These are phyloP conservation scores for Emydomyces testavorans DNA, from an alignment of 2,329 filamentous ascomycete species.

Conservation along the genomic window DNA sequence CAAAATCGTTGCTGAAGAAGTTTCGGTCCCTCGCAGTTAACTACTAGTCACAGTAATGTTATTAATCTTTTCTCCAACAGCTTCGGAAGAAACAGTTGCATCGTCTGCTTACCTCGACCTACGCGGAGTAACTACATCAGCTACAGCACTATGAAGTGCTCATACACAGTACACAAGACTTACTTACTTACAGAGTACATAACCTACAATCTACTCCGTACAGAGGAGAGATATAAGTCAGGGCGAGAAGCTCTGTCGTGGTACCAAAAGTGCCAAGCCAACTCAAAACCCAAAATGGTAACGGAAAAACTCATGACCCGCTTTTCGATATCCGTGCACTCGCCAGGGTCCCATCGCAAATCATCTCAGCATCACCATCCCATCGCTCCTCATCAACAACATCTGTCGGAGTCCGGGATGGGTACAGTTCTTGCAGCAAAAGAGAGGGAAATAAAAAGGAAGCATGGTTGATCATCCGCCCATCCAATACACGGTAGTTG, in stretches of 20 bases:
- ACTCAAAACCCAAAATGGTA: not conserved
- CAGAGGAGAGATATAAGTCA: too few species aligned
- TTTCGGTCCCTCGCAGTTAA: not conserved
- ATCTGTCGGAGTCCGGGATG: not conserved
- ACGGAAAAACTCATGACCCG: conserved; percentile 5
- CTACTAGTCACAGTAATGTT: not conserved
- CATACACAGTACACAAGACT: too few species aligned
- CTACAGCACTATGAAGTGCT: too few species aligned
- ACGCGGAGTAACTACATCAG: too few species aligned
- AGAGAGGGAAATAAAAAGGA: not conserved
- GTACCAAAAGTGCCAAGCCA: not conserved
- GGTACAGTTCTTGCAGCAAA: too few species aligned
- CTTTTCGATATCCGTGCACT: conserved; percentile 1
- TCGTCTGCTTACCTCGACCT: too few species aligned
- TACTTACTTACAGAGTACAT: too few species aligned
- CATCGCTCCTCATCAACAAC: not conserved
- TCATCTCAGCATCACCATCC: not conserved
- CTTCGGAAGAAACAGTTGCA: too few species aligned
- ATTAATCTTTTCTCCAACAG: too few species aligned
- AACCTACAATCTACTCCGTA: too few species aligned
- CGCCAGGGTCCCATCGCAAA: not conserved
- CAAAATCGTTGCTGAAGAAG: not conserved
- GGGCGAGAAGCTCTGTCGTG: too few species aligned
- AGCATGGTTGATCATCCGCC: conserved; percentile 9
- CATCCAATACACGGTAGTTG: not conserved